Percentiles rank a stretch among this genome's conserved stretches.
phyloP scores from a whole-genome alignment of 768 basidiomycete species.

The Calvatia gigantea region DNA sequence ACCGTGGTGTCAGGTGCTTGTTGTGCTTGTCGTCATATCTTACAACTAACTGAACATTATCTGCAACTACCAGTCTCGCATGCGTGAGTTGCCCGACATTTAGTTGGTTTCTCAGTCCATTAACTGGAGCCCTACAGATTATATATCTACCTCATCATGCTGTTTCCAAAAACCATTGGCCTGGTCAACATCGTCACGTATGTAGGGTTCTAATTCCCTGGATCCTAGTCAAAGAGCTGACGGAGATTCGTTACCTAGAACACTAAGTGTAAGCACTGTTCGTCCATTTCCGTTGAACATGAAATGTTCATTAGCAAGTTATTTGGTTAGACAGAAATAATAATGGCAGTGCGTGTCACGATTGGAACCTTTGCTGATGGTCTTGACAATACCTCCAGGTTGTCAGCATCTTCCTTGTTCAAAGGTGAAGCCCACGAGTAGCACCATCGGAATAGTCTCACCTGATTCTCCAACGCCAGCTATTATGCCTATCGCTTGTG shows the following conservation, averaged over 20 bases:
- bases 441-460: neutral
- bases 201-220: neutral
- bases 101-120: neutral
- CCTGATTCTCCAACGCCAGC: conserved; percentile 2
- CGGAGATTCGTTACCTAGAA: neutral
- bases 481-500: conserved; percentile 20
- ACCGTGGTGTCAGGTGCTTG: neutral
- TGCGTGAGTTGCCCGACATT: conserved; percentile 10
- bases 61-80: conserved; percentile 12
- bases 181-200: conserved; percentile 19
- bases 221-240: neutral
- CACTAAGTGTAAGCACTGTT: conserved; percentile 1
- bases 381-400: conserved; percentile 13
- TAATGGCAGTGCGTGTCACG: neutral
- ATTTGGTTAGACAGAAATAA: neutral
- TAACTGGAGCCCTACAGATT: conserved; percentile 14
- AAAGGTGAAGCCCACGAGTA: conserved; percentile 14
- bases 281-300: neutral
- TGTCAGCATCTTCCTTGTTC: conserved; percentile 19
- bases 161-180: conserved; percentile 21
- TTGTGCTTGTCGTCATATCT: neutral
- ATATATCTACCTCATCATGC: conserved; percentile 21
- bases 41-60: neutral
- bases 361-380: too few species aligned
- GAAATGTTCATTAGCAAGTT: neutral